phyloP scores from a whole-genome alignment of 2,329 filamentous ascomycete species.

The Cercospora beticola region DNA sequence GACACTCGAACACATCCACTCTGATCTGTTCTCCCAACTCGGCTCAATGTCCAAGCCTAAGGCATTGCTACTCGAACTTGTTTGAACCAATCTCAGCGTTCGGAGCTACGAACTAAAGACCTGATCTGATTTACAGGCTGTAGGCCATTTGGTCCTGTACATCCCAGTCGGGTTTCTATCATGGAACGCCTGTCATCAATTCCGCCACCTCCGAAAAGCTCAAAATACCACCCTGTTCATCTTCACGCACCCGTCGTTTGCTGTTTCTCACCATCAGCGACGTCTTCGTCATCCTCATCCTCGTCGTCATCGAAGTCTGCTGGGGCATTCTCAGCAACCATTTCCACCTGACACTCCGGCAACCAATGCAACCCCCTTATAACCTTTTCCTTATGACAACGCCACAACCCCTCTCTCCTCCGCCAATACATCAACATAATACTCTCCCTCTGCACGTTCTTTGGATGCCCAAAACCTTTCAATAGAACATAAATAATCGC shows the following conservation, averaged over 20 bases:
- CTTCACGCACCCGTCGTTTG: not conserved
- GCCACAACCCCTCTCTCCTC: constrained; percentile 13
- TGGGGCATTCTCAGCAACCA: not conserved
- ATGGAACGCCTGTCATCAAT: not conserved
- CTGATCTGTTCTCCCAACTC: not conserved
- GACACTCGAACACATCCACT: not conserved
- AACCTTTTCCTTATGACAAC: constrained; percentile 18
- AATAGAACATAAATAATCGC: constrained; percentile 16
- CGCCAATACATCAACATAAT: constrained; percentile 19
- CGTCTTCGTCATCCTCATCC: not conserved
- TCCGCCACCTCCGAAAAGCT: not conserved
- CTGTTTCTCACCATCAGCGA: not conserved
- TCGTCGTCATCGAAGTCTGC: not conserved
- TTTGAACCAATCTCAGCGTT: too few species aligned
- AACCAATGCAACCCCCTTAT: constrained; percentile 21
- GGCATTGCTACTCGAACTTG: not conserved
- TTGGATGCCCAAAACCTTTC: constrained; percentile 16
- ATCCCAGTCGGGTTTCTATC: not conserved
- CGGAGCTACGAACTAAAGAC: too few species aligned
- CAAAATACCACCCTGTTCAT: not conserved
- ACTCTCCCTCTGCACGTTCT: constrained; percentile 19
- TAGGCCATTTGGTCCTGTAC: not conserved
- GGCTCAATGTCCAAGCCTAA: not conserved
- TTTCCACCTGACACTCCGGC: constrained; percentile 1
- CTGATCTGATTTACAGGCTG: too few species aligned